These are phyloP conservation scores for Fusarium sp. DNA, from an alignment of 2,329 filamentous ascomycete species.

Conservation along the genomic window DNA sequence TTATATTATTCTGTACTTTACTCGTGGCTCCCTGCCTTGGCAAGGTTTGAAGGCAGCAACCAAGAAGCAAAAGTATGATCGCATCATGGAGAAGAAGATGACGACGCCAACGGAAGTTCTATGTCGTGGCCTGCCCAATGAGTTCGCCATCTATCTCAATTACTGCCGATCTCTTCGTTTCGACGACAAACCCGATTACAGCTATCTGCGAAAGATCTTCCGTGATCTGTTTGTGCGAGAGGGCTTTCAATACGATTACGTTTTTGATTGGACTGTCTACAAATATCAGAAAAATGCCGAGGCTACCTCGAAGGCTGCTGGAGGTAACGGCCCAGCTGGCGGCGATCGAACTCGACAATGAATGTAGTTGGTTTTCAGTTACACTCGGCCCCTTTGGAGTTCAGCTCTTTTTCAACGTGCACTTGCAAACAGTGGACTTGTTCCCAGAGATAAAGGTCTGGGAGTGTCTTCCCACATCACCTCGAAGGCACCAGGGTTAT, in stretches of 20 bases:
- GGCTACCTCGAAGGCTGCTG: slow-evolving; percentile 85
- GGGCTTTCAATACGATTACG: slow-evolving; percentile 99
- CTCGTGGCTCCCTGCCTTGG: slow-evolving; percentile 98
- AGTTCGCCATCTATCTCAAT: slow-evolving; percentile 99
- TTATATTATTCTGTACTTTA: slow-evolving; percentile 99
- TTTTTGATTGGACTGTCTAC: slow-evolving; percentile 99
- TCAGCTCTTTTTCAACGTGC: neutral
- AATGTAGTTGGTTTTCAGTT: neutral
- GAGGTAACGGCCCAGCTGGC: slow-evolving; percentile 38
- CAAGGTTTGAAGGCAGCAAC: slow-evolving; percentile 98
- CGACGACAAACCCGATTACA: slow-evolving; percentile 99
- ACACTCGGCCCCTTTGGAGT: neutral
- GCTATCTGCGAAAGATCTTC: slow-evolving; percentile 99
- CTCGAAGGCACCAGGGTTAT: neutral
- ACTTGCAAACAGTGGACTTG: neutral
- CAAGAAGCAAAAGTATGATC: slow-evolving; percentile 99
- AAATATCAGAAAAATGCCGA: slow-evolving; percentile 99
- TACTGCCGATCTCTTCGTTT: slow-evolving; percentile 98
- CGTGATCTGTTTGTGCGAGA: slow-evolving; percentile 98
- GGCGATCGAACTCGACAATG: neutral
- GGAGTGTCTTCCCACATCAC: neutral
- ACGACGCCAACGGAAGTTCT: slow-evolving; percentile 98
- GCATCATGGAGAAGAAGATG: slow-evolving; percentile 99
- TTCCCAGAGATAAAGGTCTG: neutral
- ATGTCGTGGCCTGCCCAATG: slow-evolving; percentile 98